Evolutionary conservation across 805 yeast genomes (phyloP).

Genomic region (Ogataea trehaloabstinens): DNA sequence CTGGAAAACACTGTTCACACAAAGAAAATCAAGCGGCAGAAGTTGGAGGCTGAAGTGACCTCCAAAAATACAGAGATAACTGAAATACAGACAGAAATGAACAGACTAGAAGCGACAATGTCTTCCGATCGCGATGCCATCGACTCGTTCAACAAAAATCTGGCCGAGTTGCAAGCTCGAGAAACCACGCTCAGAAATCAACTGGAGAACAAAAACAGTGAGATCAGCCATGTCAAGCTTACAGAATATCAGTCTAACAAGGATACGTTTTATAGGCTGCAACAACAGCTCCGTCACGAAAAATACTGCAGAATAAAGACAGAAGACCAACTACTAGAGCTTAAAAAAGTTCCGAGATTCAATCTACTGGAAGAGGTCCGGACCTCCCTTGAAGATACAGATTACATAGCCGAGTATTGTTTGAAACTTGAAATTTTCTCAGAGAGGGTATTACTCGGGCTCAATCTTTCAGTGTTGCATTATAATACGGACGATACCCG

Average conservation of each 20-base stretch:
- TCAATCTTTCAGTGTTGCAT: not conserved
- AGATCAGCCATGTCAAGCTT: constrained; percentile 9
- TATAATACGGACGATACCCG: not conserved
- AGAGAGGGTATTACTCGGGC: not conserved
- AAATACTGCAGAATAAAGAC: constrained; percentile 20
- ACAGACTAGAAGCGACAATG: constrained; percentile 6
- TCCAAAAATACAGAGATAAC: not conserved
- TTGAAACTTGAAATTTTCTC: constrained; percentile 8
- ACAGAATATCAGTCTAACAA: constrained; percentile 2
- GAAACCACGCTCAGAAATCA: constrained; percentile 9
- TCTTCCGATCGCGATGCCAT: constrained; percentile 5
- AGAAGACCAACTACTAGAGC: constrained; percentile 22
- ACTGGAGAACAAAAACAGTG: constrained; percentile 4
- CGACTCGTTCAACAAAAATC: constrained; percentile 16
- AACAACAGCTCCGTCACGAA: constrained; percentile 12
- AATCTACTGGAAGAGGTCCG: constrained; percentile 6
- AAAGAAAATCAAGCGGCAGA: constrained; percentile 2
- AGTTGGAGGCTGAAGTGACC: constrained; percentile 1
- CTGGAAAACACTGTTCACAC: constrained; percentile 5
- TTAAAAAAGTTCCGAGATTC: constrained; percentile 18
- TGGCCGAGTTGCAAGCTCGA: constrained; percentile 10
- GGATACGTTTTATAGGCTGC: constrained; percentile 1
- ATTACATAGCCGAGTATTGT: constrained; percentile 1
- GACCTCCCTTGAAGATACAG: not conserved
- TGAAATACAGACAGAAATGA: not conserved